Evolutionary conservation across 2,329 filamentous ascomycete genomes (phyloP), one percentile per base, ranked within the genome.

Genomic region (Coniosporium tulheliwenetii): DNA sequence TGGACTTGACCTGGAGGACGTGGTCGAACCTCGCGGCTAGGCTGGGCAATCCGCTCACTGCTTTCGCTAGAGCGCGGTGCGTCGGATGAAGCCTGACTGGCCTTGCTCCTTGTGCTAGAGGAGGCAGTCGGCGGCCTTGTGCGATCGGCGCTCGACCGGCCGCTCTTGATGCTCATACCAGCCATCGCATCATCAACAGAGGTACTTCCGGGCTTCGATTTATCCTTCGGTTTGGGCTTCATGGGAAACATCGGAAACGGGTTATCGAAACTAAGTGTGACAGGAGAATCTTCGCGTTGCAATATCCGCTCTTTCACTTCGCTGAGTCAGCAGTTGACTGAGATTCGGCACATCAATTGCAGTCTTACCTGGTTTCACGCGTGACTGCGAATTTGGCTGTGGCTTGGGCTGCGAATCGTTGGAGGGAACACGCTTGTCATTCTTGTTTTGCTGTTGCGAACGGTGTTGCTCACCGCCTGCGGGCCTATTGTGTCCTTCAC

Each of bases 191-290:
- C 31, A 26, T 42, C 40, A 30, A 19, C 13, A 10, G 40, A 15
- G 5, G 14, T 36, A 13, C 16, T 30, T 3, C 16, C 14, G 31
- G 39, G 2, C 19, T 26, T 26, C 35, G 14, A 14, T 37, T 41
- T 13, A 13, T 10, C 29, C 37, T 43, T 55, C 38, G 49, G 43
- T 47, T 53, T 42, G 33, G 55, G 50, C 39, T 52, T 47, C 15
- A 51, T 50, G 10, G 62, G 62, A 45, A 70, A 69, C 1, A 57
- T 54, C 5, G 66, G 66, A 41, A 70, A 70, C 0, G 66, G 64
- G 44, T 65, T 70, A 49, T 70, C 66, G 39, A 54, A 55, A 8
- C 54, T 45, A 16, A 57, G 30, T 2, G 47, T 45, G 16, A 52
- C 49, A 2, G 56, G 56, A 8, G 51, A 51, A 13, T 40, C 39